Percentiles rank a stretch among this genome's conserved stretches.
Conservation (phyloP, 2,329 filamentous ascomycete species). For the Lecanoromycetidae sp. region DNA sequence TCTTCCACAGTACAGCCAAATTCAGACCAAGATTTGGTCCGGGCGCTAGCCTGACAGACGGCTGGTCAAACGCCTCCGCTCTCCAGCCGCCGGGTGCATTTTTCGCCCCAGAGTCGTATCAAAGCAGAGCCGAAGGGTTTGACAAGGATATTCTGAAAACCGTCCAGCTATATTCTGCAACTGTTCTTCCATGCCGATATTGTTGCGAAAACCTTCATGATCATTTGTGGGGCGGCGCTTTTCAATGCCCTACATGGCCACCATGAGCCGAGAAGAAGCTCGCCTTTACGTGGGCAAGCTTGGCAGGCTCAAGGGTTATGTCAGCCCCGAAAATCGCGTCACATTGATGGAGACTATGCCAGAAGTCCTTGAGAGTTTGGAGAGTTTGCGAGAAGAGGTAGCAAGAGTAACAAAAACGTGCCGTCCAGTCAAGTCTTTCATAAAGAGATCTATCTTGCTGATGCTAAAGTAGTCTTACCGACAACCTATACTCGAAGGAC, state of each 20-base stretch:
- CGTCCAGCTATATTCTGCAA: too few species aligned
- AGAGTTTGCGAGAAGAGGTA: not conserved
- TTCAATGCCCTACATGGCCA: not conserved
- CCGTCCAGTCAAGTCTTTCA: not conserved
- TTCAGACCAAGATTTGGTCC: too few species aligned
- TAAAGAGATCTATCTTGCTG: not conserved
- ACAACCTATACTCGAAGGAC: conserved; percentile 8
- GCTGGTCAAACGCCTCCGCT: too few species aligned
- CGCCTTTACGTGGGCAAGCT: not conserved
- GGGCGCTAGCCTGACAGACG: too few species aligned
- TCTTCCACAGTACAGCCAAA: too few species aligned
- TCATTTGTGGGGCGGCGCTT: not conserved
- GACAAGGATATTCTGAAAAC: too few species aligned
- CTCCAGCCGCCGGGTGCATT: too few species aligned
- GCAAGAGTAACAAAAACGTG: not conserved
- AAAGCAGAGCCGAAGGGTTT: too few species aligned
- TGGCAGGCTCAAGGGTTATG: not conserved
- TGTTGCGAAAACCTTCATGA: too few species aligned
- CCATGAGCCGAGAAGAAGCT: not conserved
- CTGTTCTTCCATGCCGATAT: not conserved
- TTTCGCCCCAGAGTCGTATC: too few species aligned
- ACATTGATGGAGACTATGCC: too few species aligned
- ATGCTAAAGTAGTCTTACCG: not conserved
- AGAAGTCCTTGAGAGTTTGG: not conserved
- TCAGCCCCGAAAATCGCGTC: not conserved